These are phyloP conservation scores for Hypoxylon sp. DNA, from an alignment of 2,329 filamentous ascomycete genomes.

Conservation along the genomic window DNA sequence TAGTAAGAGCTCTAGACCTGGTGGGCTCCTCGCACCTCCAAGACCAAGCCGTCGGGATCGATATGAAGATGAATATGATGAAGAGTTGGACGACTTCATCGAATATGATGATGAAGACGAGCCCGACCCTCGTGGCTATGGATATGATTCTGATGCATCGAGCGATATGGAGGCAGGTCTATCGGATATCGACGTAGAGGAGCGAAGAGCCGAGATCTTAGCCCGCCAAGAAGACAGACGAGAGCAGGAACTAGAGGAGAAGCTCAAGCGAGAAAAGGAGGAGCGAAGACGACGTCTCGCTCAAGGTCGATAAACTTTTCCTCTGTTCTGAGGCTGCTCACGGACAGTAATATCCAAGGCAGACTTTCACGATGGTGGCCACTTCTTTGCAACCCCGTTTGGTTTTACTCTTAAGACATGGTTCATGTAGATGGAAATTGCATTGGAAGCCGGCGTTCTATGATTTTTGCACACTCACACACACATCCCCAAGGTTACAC, in stretches of 20 bases:
- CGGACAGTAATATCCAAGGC: constrained; percentile 4
- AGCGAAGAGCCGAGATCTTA: constrained; percentile 71
- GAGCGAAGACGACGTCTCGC: constrained; percentile 49
- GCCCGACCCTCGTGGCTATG: constrained; percentile 58
- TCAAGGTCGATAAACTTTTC: constrained; percentile 34
- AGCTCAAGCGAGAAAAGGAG: constrained; percentile 53
- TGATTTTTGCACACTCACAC: constrained; percentile 5
- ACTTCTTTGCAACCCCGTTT: constrained; percentile 5
- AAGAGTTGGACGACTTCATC: constrained; percentile 72
- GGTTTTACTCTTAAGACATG: constrained; percentile 17
- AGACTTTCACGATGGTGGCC: constrained; percentile 6
- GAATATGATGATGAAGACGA: constrained; percentile 73
- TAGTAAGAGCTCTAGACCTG: constrained; percentile 43
- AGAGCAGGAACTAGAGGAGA: constrained; percentile 62
- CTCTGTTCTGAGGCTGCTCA: not conserved
- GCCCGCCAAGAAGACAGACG: constrained; percentile 79
- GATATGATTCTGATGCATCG: constrained; percentile 75
- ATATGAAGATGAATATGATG: constrained; percentile 74
- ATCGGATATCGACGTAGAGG: constrained; percentile 81
- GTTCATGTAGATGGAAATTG: constrained; percentile 43
- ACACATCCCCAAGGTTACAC: constrained; percentile 10
- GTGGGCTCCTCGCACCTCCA: constrained; percentile 58
- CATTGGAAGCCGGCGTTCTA: constrained; percentile 43
- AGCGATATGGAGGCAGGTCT: constrained; percentile 85
- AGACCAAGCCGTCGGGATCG: constrained; percentile 51